These are phyloP conservation scores for Trichoderma arundinaceum DNA, from an alignment of 2,329 filamentous ascomycete species.

Conservation along the genomic window DNA sequence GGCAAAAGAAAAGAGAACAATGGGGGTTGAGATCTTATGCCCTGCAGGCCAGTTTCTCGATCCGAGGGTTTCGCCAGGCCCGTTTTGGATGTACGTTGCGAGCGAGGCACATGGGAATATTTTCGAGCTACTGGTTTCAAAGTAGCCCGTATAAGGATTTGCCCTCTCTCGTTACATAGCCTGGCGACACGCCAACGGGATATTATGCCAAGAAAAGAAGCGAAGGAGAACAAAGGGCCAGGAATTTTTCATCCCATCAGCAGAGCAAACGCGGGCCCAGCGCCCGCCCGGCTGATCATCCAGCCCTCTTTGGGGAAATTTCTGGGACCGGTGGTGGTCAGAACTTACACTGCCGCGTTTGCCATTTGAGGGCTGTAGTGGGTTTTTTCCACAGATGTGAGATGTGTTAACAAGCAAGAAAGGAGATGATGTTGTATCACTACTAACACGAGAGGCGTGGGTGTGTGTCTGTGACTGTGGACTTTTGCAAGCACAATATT, in stretches of 20 bases:
- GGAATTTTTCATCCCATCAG: neutral
- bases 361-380: no score
- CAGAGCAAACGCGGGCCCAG: neutral
- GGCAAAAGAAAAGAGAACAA: no score
- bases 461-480: no score
- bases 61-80: no score
- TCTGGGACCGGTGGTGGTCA: constrained; percentile 6
- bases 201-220: neutral
- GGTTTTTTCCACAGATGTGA: no score
- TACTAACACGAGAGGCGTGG: no score
- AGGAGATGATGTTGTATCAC: no score
- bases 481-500: no score
- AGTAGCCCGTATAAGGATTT: neutral
- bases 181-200: constrained; percentile 2
- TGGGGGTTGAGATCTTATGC: no score
- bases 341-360: constrained; percentile 7
- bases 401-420: no score
- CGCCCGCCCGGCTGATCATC: constrained; percentile 19
- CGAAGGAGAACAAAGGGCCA: neutral
- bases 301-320: no score
- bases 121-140: constrained; percentile 5
- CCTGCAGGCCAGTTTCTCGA: no score
- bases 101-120: constrained; percentile 5
- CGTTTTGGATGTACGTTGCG: constrained; percentile 4
- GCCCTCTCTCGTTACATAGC: neutral